phyloP scores from a whole-genome alignment of 2,329 filamentous ascomycete species.

The Colletotrichum eleusines region DNA sequence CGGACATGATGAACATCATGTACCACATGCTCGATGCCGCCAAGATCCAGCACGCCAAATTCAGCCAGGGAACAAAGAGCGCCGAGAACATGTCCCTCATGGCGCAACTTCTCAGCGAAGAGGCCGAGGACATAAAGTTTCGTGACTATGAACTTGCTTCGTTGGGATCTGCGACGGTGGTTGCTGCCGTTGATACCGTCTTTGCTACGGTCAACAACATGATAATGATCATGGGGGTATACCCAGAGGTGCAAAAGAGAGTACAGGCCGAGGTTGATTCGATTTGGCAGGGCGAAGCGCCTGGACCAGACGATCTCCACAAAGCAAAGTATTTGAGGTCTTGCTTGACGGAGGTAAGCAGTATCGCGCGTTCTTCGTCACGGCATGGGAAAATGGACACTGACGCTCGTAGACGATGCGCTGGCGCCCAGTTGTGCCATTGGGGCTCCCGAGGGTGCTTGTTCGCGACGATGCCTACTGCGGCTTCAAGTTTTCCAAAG shows the following conservation, averaged over 20 bases:
- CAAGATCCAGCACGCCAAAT: conserved; percentile 46
- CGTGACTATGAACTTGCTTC: conserved; percentile 21
- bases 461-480: conserved; percentile 62
- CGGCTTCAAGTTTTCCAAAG: conserved; percentile 62
- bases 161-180: conserved; percentile 9
- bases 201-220: background rate
- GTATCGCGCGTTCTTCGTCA: background rate
- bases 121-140: conserved; percentile 33
- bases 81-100: conserved; percentile 55
- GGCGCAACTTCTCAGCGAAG: conserved; percentile 55
- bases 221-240: conserved; percentile 46
- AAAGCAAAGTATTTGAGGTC: conserved; percentile 46
- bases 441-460: conserved; percentile 59
- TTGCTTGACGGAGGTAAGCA: conserved; percentile 40
- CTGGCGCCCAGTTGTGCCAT: conserved; percentile 57
- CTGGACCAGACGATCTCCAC: conserved; percentile 49
- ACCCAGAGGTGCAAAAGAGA: conserved; percentile 43
- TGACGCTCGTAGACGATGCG: conserved; percentile 45
- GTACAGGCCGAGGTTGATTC: conserved; percentile 48
- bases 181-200: conserved; percentile 30
- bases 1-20: conserved; percentile 55
- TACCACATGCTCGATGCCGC: conserved; percentile 53
- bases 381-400: background rate
- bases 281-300: conserved; percentile 41
- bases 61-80: conserved; percentile 49